Percentiles rank a stretch among this genome's conserved stretches.
These are phyloP conservation scores for Phytopythium helicoides DNA, from an alignment of 352 stramenopile species.

Conservation along the genomic window DNA sequence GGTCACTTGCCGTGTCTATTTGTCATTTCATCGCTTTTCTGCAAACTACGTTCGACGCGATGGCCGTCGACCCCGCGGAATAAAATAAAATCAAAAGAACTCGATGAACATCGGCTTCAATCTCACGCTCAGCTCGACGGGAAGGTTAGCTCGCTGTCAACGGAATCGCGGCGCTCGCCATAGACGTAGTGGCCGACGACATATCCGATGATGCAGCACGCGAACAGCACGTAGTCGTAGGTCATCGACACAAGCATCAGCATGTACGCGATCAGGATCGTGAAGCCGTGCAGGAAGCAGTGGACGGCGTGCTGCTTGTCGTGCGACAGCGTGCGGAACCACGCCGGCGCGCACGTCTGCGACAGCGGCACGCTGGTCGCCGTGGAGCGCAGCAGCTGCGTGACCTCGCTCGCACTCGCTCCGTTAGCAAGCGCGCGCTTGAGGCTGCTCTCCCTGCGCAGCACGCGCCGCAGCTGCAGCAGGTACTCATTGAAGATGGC, in stretches of 20 bases:
- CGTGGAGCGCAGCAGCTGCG: slow-evolving; percentile 42
- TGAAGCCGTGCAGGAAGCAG: slow-evolving; percentile 52
- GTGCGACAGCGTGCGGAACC: slow-evolving; percentile 51
- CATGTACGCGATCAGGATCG: slow-evolving; percentile 71
- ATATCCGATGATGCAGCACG: slow-evolving; percentile 55
- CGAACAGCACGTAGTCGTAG: slow-evolving; percentile 63
- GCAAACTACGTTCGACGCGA: too few species aligned
- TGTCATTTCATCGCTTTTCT: too few species aligned
- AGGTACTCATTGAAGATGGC: slow-evolving; percentile 77
- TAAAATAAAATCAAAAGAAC: too few species aligned
- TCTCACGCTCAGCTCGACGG: slow-evolving; percentile 14
- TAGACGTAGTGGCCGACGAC: slow-evolving; percentile 68
- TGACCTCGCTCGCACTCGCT: slow-evolving; percentile 22
- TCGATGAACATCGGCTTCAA: too few species aligned
- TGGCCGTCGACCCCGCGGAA: too few species aligned
- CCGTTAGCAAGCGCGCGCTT: slow-evolving; percentile 26
- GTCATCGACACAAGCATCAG: slow-evolving; percentile 84
- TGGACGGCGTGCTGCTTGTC: slow-evolving; percentile 53
- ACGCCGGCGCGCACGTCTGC: slow-evolving; percentile 35
- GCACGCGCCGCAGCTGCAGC: slow-evolving; percentile 56
- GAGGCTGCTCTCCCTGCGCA: slow-evolving; percentile 60
- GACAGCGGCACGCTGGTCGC: slow-evolving; percentile 19
- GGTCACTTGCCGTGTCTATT: too few species aligned
- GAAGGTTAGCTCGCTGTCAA: slow-evolving; percentile 25
- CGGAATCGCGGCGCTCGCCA: slow-evolving; percentile 53